These are phyloP conservation scores for Anastatica hierochuntica DNA, from an alignment of 345 rosid species.

Conservation along the genomic window DNA sequence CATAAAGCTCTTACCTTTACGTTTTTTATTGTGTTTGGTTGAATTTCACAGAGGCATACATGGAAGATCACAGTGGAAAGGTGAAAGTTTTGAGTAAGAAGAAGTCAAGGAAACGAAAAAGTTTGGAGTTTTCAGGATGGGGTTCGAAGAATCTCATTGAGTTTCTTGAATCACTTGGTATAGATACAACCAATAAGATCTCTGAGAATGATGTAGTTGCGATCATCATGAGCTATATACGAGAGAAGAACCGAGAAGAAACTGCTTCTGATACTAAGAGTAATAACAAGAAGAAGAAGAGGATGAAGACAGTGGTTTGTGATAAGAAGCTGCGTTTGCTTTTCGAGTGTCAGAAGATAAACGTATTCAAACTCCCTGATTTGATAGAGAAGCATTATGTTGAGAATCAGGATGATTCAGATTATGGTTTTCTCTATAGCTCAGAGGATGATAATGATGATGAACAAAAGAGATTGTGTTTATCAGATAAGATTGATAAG, in stretches of 20 bases:
- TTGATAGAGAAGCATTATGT: constrained; percentile 54
- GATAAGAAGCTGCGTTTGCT: constrained; percentile 43
- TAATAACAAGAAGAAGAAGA: constrained; percentile 34
- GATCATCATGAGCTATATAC: constrained; percentile 36
- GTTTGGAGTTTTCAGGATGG: constrained; percentile 54
- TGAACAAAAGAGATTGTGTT: constrained; percentile 14
- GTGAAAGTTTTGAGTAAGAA: constrained; percentile 11
- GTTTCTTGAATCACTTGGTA: constrained; percentile 49
- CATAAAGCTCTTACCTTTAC: too few species aligned
- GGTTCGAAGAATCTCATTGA: constrained; percentile 56
- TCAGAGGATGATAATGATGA: constrained; percentile 40
- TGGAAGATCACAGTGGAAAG: constrained; percentile 24
- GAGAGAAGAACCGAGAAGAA: constrained; percentile 28
- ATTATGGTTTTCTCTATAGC: constrained; percentile 23
- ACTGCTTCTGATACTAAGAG: constrained; percentile 34
- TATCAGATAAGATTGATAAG: constrained; percentile 16
- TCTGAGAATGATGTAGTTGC: constrained; percentile 37
- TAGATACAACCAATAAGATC: constrained; percentile 34
- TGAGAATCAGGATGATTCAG: constrained; percentile 42
- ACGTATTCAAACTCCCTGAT: constrained; percentile 39
- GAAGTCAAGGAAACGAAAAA: constrained; percentile 34
- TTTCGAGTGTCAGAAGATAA: constrained; percentile 40
- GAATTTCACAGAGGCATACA: too few species aligned
- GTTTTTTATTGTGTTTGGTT: too few species aligned
- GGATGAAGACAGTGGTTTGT: constrained; percentile 33